phyloP scores from a whole-genome alignment of 495 filamentous ascomycete species.

The Hypoxylon crocopeplum region DNA sequence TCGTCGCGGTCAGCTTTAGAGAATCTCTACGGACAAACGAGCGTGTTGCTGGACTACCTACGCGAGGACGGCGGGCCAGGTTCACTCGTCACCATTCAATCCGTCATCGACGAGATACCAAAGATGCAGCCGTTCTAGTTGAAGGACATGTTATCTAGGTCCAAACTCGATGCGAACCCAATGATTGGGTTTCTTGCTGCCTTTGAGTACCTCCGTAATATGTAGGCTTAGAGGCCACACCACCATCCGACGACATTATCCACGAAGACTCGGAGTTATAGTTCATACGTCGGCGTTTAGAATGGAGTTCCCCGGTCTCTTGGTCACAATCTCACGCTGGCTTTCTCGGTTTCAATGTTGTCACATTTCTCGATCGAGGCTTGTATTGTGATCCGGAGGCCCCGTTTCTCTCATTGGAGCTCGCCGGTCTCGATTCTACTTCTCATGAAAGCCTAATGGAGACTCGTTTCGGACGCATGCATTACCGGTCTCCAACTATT shows the following conservation, averaged over 20 bases:
- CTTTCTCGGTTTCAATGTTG: not conserved
- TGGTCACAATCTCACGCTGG: not conserved
- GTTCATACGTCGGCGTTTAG: slow-evolving; percentile 4
- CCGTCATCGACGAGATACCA: slow-evolving; percentile 60
- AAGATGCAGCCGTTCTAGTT: slow-evolving; percentile 36
- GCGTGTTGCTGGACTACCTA: slow-evolving; percentile 81
- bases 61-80: slow-evolving; percentile 83
- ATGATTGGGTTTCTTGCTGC: not conserved
- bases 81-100: slow-evolving; percentile 85
- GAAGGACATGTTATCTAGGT: not conserved
- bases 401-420: not conserved
- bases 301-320: not conserved
- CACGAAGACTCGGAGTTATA: slow-evolving; percentile 9
- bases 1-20: slow-evolving; percentile 88
- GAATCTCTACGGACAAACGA: slow-evolving; percentile 84
- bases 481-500: not conserved
- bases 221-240: not conserved
- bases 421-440: not conserved
- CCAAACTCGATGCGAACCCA: not conserved
- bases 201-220: not conserved
- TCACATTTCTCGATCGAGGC: not conserved
- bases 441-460: not conserved
- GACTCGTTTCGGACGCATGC: not conserved
- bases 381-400: not conserved
- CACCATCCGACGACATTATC: not conserved